Evolutionary conservation across 495 filamentous ascomycete species (phyloP), one percentile per base, ranked within the genome.

Genomic region (Talaromyces proteolyticus): DNA sequence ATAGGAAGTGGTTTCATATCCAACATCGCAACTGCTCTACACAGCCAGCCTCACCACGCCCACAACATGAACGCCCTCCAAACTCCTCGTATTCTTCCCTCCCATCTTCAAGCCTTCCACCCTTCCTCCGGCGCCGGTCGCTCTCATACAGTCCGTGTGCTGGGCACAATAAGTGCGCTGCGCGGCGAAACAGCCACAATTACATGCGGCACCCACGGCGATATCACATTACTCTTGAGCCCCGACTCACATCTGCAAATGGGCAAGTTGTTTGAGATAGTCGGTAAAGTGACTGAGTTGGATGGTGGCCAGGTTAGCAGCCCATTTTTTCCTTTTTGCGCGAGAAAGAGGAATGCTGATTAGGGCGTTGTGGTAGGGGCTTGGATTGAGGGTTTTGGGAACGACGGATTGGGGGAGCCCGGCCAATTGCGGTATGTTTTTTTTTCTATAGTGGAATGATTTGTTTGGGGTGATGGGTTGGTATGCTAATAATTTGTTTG

Each of bases 221-320:
- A 78, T 44, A 76, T 96, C 43, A 86, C 80, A 18, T 69, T 85
- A 16, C 72, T 85, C 47, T 62, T 96, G 64, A 91, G 87, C 61
- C 74, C 86, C 77, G 91, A 96, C 53, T 78, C 80, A 25, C 88
- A 95, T 63, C 69, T 97, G 36, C 74, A 80, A 44, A 75, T 88
- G 62, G 85, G 87, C 45, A 89, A 88, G 64, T 79, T 87, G 40
- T 84, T 87, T 16, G 94, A 98, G 69, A 69, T 98, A 52, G 85
- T 97, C 38, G 94, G 91, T 47, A 96, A 93, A 67, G 91, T 98
- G 49, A 84, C 90, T 51, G 65, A 73, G 57, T 47, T 73, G 22
- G 68, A 72, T 25, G 62, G 58, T 24, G 68, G 67, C 55, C 72
- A 74, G 58, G 65, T 69, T 39, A 39, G 42, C 10, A 45, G 11